phyloP scores from a whole-genome alignment of 2,329 filamentous ascomycete genomes.

The Penicillium sp. region DNA sequence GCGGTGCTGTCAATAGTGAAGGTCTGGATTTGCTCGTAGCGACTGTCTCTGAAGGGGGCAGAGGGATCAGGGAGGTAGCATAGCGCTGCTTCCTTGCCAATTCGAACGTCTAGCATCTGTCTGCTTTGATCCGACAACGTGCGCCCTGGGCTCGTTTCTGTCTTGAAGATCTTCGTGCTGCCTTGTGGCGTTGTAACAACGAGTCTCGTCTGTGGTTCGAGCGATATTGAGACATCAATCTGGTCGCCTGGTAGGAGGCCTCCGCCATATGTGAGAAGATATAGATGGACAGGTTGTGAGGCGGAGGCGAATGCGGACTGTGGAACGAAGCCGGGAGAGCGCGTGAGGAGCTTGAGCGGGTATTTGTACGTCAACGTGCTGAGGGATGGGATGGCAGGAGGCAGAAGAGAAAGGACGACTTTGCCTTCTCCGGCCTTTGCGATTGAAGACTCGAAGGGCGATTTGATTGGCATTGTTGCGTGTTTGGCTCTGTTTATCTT shows the following conservation, averaged over 20 bases:
- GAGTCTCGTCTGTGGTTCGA: slow-evolving; percentile 69
- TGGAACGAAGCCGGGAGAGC: slow-evolving; percentile 67
- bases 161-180: slow-evolving; percentile 95
- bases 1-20: slow-evolving; percentile 65
- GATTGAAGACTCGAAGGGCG: slow-evolving; percentile 77
- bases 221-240: slow-evolving; percentile 72
- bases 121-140: slow-evolving; percentile 46
- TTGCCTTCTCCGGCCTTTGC: slow-evolving; percentile 77
- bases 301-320: slow-evolving; percentile 44
- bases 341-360: slow-evolving; percentile 89
- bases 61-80: slow-evolving; percentile 85
- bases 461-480: slow-evolving; percentile 49
- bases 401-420: slow-evolving; percentile 74
- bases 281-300: slow-evolving; percentile 72
- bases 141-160: slow-evolving; percentile 53
- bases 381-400: slow-evolving; percentile 72
- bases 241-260: slow-evolving; percentile 87
- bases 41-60: slow-evolving; percentile 83
- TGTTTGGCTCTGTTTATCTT: background rate
- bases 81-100: slow-evolving; percentile 57
- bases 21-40: slow-evolving; percentile 82
- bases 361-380: slow-evolving; percentile 85
- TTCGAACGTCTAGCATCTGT: slow-evolving; percentile 55
- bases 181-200: slow-evolving; percentile 68
- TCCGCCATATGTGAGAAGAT: slow-evolving; percentile 91